Base-by-base conservation (phyloP, 202 grass and related monocot genomes). In the Alloteropsis angusta region DNA sequence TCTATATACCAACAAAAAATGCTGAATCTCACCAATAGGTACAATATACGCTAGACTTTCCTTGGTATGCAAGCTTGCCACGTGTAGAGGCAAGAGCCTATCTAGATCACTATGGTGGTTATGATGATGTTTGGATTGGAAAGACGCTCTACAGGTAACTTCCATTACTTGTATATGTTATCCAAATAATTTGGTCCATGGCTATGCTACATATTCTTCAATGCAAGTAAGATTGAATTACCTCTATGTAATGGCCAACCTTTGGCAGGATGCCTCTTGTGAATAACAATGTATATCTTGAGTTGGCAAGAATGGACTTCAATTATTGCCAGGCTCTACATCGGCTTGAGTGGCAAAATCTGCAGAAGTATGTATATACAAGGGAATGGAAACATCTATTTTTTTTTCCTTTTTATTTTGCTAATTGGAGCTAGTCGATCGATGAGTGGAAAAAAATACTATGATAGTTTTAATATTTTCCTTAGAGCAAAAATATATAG, bases 141-240 rank as follows among this genome's bases (percentile, higher is more conserved):
- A 97, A 97, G 58, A 92, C 94, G 0, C 82, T 97, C 60, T 97
- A 97, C 56, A 88, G 87, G 91, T 97, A 85, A 71, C 17, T 70
- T 17, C 21, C 17, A 53, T 0, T n/a, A 2, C 25, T 5, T 5
- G 5, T 37, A 73, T 13, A 43, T 65, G 6, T 7, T 5, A 45
- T 43, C 25, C 9, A 60, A 72, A 26, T 6, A 53, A 34, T 63
- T 46, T 52, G 5, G 4, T 56, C 22, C 3, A 7, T 30, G 2
- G 6, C 7, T 10, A 35, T 53, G 17, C n/a, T 36, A 46, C 10
- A 35, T 49, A 13, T 41, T 55, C 65, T 56, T 30, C 18, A 9
- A 9, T 37, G 28, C 17, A 60, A 22, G 0, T 30, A 14, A 67
- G 2, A 17, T 34, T 47, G 28, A 53, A 64, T 14, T n/a, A 58